phyloP scores from a whole-genome alignment of 768 basidiomycete genomes.

The Suillus spraguei region DNA sequence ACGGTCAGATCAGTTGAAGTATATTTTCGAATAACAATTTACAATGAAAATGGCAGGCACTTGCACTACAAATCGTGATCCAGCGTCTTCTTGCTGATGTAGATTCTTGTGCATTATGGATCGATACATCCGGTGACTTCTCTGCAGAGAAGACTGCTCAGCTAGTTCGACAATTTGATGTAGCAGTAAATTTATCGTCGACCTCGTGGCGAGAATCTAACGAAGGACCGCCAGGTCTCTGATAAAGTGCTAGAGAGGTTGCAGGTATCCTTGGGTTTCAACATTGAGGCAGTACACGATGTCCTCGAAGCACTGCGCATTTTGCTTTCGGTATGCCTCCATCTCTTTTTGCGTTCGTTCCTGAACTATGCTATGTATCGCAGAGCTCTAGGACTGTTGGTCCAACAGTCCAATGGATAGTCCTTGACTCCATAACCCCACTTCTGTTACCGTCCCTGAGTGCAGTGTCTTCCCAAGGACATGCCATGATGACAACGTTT shows the following conservation, averaged over 20 bases:
- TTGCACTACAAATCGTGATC: conserved; percentile 62
- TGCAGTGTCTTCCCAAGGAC: conserved; percentile 71
- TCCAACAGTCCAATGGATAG: conserved; percentile 45
- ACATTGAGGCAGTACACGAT: conserved; percentile 54
- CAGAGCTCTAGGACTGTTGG: conserved; percentile 16
- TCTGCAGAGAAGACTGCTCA: conserved; percentile 48
- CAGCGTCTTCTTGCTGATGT: conserved; percentile 42
- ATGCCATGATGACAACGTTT: conserved; percentile 71
- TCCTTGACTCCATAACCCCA: conserved; percentile 68
- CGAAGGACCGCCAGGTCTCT: conserved; percentile 23
- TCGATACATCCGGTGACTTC: conserved; percentile 74
- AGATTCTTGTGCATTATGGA: conserved; percentile 57
- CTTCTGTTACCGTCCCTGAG: conserved; percentile 65
- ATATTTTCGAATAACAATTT: background rate
- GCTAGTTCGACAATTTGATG: conserved; percentile 35
- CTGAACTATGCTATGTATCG: conserved; percentile 6
- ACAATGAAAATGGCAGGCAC: conserved; percentile 43
- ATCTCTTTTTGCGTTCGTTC: conserved; percentile 10
- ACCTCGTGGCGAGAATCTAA: background rate
- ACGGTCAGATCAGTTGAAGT: conserved; percentile 47
- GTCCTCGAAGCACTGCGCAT: conserved; percentile 48
- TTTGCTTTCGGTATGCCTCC: conserved; percentile 31
- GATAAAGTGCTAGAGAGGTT: conserved; percentile 53
- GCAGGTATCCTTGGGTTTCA: conserved; percentile 58
- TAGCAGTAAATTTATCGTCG: conserved; percentile 26